Percentiles rank a stretch among this genome's conserved stretches.
phyloP scores from a whole-genome alignment of 805 yeast species.

The Candida manassasensis region DNA sequence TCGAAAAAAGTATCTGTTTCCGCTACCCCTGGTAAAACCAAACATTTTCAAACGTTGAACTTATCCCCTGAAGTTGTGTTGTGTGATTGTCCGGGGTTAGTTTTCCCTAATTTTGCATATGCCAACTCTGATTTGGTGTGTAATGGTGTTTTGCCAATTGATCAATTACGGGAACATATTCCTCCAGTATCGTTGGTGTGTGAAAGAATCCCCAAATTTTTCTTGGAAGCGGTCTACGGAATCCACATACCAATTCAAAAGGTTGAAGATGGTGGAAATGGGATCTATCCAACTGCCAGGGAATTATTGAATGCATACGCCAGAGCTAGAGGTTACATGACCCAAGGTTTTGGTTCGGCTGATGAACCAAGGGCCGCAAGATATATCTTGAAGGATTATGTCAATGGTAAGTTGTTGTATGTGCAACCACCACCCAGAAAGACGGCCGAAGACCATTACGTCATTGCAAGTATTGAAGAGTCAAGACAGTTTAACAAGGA shows the following conservation, averaged over 20 bases:
- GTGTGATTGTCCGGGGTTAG: conserved; percentile 99
- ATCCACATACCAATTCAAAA: conserved; percentile 76
- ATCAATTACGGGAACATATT: conserved; percentile 87
- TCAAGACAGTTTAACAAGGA: conserved; percentile 62
- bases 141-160: conserved; percentile 98
- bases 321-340: conserved; percentile 94
- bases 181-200: conserved; percentile 86
- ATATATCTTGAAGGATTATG: conserved; percentile 88
- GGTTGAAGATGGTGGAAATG: conserved; percentile 82
- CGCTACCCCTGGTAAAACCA: conserved; percentile 97
- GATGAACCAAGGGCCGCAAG: conserved; percentile 95
- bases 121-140: conserved; percentile 96
- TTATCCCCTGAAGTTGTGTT: conserved; percentile 77
- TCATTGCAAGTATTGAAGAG: conserved; percentile 40
- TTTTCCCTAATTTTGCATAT: conserved; percentile 95
- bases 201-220: conserved; percentile 83
- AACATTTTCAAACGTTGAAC: conserved; percentile 94
- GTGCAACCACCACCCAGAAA: conserved; percentile 82
- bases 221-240: conserved; percentile 89
- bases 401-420: conserved; percentile 81
- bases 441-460: conserved; percentile 55
- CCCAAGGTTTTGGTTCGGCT: conserved; percentile 95
- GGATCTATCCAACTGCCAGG: conserved; percentile 75
- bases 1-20: conserved; percentile 98
- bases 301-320: conserved; percentile 91